These are phyloP conservation scores for Collybia mongolica DNA, from an alignment of 768 basidiomycete genomes.

Conservation along the genomic window DNA sequence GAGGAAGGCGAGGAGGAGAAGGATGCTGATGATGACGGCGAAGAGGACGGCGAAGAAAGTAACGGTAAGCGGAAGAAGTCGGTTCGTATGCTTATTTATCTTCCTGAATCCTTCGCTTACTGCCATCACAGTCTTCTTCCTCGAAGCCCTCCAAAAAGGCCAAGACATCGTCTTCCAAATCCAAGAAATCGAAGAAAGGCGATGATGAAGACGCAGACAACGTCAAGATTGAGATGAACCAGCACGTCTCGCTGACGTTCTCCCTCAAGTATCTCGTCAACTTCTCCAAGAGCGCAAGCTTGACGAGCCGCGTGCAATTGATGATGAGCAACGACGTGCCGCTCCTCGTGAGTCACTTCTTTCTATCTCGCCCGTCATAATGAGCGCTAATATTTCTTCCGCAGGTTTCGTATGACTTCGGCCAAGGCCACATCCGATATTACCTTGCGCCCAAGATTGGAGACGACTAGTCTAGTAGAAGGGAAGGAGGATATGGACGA, in stretches of 20 bases:
- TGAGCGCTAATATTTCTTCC: background rate
- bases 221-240: constrained; percentile 83
- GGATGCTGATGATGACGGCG: constrained; percentile 50
- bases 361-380: background rate
- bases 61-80: constrained; percentile 72
- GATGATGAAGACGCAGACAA: constrained; percentile 52
- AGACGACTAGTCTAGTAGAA: constrained; percentile 45
- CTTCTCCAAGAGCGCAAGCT: constrained; percentile 85
- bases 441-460: constrained; percentile 97
- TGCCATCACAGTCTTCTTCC: constrained; percentile 29
- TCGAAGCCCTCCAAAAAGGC: constrained; percentile 45
- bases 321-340: constrained; percentile 94
- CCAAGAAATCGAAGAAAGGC: constrained; percentile 58
- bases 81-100: constrained; percentile 25
- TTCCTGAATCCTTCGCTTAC: constrained; percentile 1
- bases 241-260: constrained; percentile 90
- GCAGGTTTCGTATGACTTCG: constrained; percentile 88
- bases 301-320: constrained; percentile 72
- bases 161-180: constrained; percentile 35
- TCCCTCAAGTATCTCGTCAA: constrained; percentile 96
- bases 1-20: constrained; percentile 55
- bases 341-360: constrained; percentile 57
- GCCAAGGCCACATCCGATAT: constrained; percentile 86
- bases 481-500: constrained; percentile 9
- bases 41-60: constrained; percentile 45